These are phyloP conservation scores for Porogramme epimiltina DNA, from an alignment of 1,284 basidiomycete species.

Conservation along the genomic window DNA sequence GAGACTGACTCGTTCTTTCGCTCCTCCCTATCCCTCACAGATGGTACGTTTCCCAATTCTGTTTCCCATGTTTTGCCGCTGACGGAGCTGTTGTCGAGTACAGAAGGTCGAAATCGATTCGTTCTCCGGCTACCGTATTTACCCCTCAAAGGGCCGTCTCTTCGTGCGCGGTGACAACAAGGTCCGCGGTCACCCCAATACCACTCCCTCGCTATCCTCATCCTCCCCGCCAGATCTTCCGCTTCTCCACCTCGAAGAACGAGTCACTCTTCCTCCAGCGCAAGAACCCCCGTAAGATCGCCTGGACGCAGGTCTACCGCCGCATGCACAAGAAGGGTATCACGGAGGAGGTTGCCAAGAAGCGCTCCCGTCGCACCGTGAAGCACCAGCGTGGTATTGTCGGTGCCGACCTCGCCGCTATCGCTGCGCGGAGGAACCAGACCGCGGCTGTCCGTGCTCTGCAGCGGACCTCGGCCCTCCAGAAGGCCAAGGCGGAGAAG, in stretches of 20 bases:
- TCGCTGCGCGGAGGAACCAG: slow-evolving; percentile 91
- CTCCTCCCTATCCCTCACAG: slow-evolving; percentile 31
- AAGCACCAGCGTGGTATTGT: slow-evolving; percentile 99
- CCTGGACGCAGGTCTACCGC: slow-evolving; percentile 97
- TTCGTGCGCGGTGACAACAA: slow-evolving; percentile 97
- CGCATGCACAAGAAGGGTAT: slow-evolving; percentile 99
- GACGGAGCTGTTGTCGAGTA: slow-evolving; percentile 35
- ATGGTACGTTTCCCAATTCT: slow-evolving; percentile 46
- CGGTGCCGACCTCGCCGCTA: slow-evolving; percentile 91
- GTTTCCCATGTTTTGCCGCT: slow-evolving; percentile 17
- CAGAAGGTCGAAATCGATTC: slow-evolving; percentile 98
- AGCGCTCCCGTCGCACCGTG: slow-evolving; percentile 94
- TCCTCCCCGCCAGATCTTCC: slow-evolving; percentile 74
- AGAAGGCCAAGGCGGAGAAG: slow-evolving; percentile 93
- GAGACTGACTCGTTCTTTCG: slow-evolving; percentile 2
- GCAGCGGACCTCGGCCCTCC: slow-evolving; percentile 82
- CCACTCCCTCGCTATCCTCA: neutral
- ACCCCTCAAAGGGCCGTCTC: slow-evolving; percentile 93
- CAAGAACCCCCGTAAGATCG: slow-evolving; percentile 99
- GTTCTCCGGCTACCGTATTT: slow-evolving; percentile 95
- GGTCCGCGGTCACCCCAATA: slow-evolving; percentile 47
- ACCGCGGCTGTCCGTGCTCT: slow-evolving; percentile 85
- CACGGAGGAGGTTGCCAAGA: slow-evolving; percentile 99
- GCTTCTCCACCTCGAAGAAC: slow-evolving; percentile 88
- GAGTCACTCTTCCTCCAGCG: slow-evolving; percentile 98